These are phyloP conservation scores for Nannizziopsis arthrosporioides DNA, from an alignment of 2,329 filamentous ascomycete species.

Conservation along the genomic window DNA sequence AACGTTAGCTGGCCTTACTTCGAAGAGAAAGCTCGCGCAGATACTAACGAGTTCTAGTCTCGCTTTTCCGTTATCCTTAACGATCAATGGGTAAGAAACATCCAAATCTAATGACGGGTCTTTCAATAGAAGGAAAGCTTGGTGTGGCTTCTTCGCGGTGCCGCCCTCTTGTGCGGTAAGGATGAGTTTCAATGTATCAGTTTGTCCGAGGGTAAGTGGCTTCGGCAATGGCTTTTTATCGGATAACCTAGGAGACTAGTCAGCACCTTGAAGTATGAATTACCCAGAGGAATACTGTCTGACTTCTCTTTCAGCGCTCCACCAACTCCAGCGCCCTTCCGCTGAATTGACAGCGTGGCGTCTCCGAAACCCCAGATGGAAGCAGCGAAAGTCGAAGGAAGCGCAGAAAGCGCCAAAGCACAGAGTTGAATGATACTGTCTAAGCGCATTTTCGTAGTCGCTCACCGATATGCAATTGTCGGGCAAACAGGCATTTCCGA, in stretches of 20 bases:
- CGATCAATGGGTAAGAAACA: slow-evolving; percentile 68
- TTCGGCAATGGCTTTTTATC: slow-evolving; percentile 50
- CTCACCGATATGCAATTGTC: background rate
- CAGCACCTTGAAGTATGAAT: background rate
- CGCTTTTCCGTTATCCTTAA: slow-evolving; percentile 82
- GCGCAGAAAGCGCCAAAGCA: slow-evolving; percentile 25
- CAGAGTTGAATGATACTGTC: slow-evolving; percentile 26
- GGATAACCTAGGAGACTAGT: slow-evolving; percentile 41
- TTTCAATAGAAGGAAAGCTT: slow-evolving; percentile 77
- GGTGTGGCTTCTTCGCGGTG: slow-evolving; percentile 74
- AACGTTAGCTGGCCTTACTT: slow-evolving; percentile 4
- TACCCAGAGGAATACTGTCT: slow-evolving; percentile 14
- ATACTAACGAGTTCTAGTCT: slow-evolving; percentile 67
- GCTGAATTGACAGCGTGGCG: slow-evolving; percentile 49
- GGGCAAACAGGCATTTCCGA: background rate
- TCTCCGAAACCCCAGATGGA: slow-evolving; percentile 52
- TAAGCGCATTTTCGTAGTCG: slow-evolving; percentile 25
- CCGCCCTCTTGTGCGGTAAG: slow-evolving; percentile 71
- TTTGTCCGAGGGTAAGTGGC: slow-evolving; percentile 51
- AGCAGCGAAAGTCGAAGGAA: slow-evolving; percentile 34
- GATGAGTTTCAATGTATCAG: slow-evolving; percentile 68
- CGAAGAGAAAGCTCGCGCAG: background rate
- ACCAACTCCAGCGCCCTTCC: slow-evolving; percentile 48
- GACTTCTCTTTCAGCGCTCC: slow-evolving; percentile 46
- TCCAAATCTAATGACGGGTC: slow-evolving; percentile 68